Evolutionary conservation across 129 eudicot genomes (phyloP), one percentile per base, ranked within the genome.

Genomic region (Tagetes erecta): DNA sequence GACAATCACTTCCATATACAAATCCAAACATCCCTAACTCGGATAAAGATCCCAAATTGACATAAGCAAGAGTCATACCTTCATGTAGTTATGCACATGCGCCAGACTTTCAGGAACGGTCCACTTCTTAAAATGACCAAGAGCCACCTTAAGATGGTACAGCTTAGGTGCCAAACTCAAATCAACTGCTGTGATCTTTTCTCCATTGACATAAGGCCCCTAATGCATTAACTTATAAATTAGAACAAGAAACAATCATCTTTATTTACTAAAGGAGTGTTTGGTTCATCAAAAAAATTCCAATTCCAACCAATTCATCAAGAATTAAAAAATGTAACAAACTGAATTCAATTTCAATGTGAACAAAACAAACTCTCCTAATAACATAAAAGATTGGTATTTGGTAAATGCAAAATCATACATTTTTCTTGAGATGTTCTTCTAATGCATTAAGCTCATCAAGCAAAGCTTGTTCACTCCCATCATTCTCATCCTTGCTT

Each of bases 121-220:
- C 97, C 97, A 92, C 37, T 82, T 73, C 83, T 92, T 92, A 57
- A 73, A 92, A 80, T 92, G 90, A 53, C 84, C 93, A 55, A 92
- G 96, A 75, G 89, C 86, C 64, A 89, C 84, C 68, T 83, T 85
- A 72, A 89, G 85, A 60, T 89, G 97, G 86, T 72, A 85, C 3
- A 92, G 81, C 84, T 87, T 92, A 7, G 96, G 96, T 31, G 90
- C 97, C 89, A 92, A 80, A 71, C 84, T 76, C 87, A 92, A 79
- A 82, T 92, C 97, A 78, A 87, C 90, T 42, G 96, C 90, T 68
- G 85, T 68, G 53, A 92, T 70, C 51, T 81, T 87, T 30, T 84
- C 94, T 51, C 97, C 96, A 55, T 76, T 80, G 39, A 89, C 69
- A 68, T 83, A 89, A 42, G 94, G 91, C 55, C 94, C 96, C 96